A percentile compares a stretch with the other conserved stretches of the same genome.
Conservation (phyloP, 768 basidiomycete genomes). For the Coprinopsis sp. region DNA sequence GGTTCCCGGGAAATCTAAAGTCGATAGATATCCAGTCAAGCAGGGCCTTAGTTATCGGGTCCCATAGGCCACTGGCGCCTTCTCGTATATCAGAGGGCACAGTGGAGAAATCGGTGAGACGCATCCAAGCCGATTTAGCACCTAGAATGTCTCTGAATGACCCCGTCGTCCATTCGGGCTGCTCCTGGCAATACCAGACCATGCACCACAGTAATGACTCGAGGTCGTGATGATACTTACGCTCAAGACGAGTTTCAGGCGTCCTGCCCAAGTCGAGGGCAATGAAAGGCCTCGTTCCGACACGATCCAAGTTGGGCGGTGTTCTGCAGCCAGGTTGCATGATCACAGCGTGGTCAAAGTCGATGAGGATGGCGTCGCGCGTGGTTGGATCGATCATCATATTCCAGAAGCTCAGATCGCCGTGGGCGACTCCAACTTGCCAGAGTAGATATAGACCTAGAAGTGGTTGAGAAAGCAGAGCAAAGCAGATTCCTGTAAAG, state of each 20-base stretch:
- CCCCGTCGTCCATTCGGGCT: too few species aligned
- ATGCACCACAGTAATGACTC: conserved; percentile 12
- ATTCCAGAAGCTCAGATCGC: conserved; percentile 11
- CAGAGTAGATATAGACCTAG: conserved; percentile 11
- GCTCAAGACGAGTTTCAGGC: background rate
- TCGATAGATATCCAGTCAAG: too few species aligned
- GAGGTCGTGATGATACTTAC: conserved; percentile 10
- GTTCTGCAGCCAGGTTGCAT: conserved; percentile 10
- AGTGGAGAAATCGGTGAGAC: too few species aligned
- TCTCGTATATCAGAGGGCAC: too few species aligned
- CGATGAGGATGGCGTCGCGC: conserved; percentile 6
- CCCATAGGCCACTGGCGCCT: too few species aligned
- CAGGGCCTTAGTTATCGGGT: too few species aligned
- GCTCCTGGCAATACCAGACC: too few species aligned
- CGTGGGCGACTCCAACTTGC: conserved; percentile 4
- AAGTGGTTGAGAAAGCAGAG: too few species aligned
- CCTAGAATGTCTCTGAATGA: too few species aligned
- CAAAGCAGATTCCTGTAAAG: too few species aligned
- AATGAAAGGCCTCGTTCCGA: conserved; percentile 12
- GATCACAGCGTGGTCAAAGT: conserved; percentile 14
- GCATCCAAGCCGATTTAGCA: too few species aligned
- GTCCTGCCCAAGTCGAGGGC: conserved; percentile 6
- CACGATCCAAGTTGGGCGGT: conserved; percentile 6
- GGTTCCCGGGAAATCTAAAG: too few species aligned
- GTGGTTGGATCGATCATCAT: conserved; percentile 8